Base-by-base conservation (phyloP, 192 early-diverging fungal genomes). In the Endogone sp. region DNA sequence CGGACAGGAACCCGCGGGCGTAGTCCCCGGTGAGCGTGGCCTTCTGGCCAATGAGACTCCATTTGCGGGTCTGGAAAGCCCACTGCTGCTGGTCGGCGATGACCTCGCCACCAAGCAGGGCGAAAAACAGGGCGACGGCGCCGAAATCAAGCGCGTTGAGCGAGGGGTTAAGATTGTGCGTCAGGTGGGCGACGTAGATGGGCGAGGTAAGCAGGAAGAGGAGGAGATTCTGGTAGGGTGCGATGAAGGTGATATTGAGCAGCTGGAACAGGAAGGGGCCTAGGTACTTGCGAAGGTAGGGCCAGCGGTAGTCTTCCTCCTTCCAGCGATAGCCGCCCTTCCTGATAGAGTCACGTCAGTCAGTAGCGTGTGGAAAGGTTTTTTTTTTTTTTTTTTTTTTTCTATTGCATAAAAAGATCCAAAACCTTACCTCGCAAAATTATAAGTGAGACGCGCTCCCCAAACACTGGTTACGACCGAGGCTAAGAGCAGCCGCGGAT, bases 41-140 rank as follows among this genome's bases (percentile, higher is more conserved):
- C 23, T 69, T 73, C 20, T 72, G 64, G 0, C 44, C 67, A 25
- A 81, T 76, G 26, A 80, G 30, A 60, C 85, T 87, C 26, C 69
- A 58, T 66, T 83, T 81, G 63, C 82, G 77, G 20, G 69, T 80
- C 70, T 91, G 88, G 76, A 93, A 95, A 3, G 59, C 66, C 76
- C 82, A 95, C 72, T 95, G 92, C 66, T 98, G 94, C 28, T 91
- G 31, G 74, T 98, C 95, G 1, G 94, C 93, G 2, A 87, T 62
- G 0, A 79, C 80, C 75, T 98, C 94, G 28, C 75, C 55, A 1
- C 61, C 44, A n/a, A 95, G 73, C 16, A 86, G 66, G 6, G 70
- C 60, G 0, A 82, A 64, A 70, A 88, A 86, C 1, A 77, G 8
- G 3, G 70, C 65, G 0, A 71, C 75, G 13, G 86, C 82, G 20